A percentile compares a stretch with the other conserved stretches of the same genome.
Evolutionary conservation across 257 asterid species (phyloP).

Genomic region (Perilla frutescens): DNA sequence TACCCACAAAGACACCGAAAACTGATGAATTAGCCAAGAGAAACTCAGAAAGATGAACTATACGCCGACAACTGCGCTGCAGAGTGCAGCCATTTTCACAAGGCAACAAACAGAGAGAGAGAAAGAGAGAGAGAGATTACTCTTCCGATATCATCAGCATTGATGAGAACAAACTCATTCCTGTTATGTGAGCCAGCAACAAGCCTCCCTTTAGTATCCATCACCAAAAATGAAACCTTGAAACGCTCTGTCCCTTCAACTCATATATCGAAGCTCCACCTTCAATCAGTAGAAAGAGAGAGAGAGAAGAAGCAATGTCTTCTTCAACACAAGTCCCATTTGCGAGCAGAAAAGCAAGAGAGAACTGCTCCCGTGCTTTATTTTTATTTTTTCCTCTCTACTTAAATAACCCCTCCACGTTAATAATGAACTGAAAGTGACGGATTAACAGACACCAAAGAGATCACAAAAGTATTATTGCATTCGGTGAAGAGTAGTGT

Average conservation of each 20-base stretch:
- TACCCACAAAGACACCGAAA: slow-evolving; percentile 28
- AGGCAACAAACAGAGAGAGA: background rate
- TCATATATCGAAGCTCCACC: slow-evolving; percentile 20
- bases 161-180: slow-evolving; percentile 92
- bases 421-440: slow-evolving; percentile 65
- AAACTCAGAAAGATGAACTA: slow-evolving; percentile 23
- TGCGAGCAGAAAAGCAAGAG: slow-evolving; percentile 33
- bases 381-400: slow-evolving; percentile 28
- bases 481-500: slow-evolving; percentile 38
- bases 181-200: slow-evolving; percentile 96
- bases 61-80: background rate
- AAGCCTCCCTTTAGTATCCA: slow-evolving; percentile 96
- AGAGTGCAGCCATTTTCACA: slow-evolving; percentile 8
- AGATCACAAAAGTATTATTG: slow-evolving; percentile 24
- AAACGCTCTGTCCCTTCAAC: slow-evolving; percentile 12
- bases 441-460: slow-evolving; percentile 52
- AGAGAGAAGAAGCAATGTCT: slow-evolving; percentile 21
- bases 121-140: slow-evolving; percentile 47
- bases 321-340: slow-evolving; percentile 37
- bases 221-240: slow-evolving; percentile 26
- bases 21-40: slow-evolving; percentile 23
- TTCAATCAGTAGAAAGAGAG: slow-evolving; percentile 43
- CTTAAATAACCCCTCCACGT: slow-evolving; percentile 49
- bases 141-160: slow-evolving; percentile 98
- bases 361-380: slow-evolving; percentile 26